phyloP scores from a whole-genome alignment of 2,329 filamentous ascomycete genomes.

The Fusarium coicis region DNA sequence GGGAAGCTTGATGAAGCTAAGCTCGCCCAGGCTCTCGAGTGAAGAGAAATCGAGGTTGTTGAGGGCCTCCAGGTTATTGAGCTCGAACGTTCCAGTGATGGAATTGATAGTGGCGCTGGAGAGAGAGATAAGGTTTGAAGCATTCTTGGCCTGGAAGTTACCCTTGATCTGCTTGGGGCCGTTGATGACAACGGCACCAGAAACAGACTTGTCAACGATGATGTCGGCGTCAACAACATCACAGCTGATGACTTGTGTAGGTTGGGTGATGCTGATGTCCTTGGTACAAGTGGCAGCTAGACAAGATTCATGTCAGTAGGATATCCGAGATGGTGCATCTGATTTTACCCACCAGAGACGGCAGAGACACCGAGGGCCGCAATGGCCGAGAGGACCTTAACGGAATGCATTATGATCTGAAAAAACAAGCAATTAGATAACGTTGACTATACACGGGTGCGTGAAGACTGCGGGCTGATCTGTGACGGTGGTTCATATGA shows the following conservation, averaged over 20 bases:
- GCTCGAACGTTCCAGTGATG: constrained; percentile 76
- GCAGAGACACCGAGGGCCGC: constrained; percentile 55
- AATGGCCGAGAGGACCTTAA: constrained; percentile 57
- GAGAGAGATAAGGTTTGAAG: constrained; percentile 68
- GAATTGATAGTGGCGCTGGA: constrained; percentile 67
- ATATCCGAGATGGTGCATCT: background rate
- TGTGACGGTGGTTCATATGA: constrained; percentile 23
- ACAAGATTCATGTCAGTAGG: constrained; percentile 3
- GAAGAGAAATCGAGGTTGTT: constrained; percentile 72
- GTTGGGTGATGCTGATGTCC: constrained; percentile 72
- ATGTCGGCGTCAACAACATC: constrained; percentile 75
- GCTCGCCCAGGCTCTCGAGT: constrained; percentile 72
- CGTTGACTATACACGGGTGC: background rate
- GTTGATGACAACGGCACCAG: constrained; percentile 69
- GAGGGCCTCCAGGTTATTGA: constrained; percentile 76
- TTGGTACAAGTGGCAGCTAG: constrained; percentile 54
- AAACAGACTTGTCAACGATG: constrained; percentile 67
- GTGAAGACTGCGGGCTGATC: background rate
- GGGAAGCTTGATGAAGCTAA: constrained; percentile 79
- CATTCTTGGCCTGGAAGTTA: constrained; percentile 70
- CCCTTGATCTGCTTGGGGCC: constrained; percentile 68
- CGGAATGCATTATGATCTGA: constrained; percentile 59
- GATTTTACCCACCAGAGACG: constrained; percentile 54
- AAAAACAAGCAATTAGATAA: constrained; percentile 31
- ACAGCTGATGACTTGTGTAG: constrained; percentile 73